Evolutionary conservation across 257 asterid genomes (phyloP), one percentile per base, ranked within the genome.

Genomic region (Solanum chiquidenum): DNA sequence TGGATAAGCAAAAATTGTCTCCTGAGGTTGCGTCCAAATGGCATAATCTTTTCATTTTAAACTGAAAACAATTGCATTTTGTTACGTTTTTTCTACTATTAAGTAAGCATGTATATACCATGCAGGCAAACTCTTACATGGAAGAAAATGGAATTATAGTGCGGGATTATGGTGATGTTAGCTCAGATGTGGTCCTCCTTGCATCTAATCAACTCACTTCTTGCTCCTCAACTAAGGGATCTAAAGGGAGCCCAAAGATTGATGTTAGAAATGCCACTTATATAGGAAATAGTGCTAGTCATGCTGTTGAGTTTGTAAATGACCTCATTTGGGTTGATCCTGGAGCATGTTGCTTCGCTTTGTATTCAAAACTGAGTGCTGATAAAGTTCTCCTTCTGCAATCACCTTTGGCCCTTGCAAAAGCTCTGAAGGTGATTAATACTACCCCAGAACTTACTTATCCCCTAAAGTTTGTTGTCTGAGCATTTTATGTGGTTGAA

Each of bases 351-450:
- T 93, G 96, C 92, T 94, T 93, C 88, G 95, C 96, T 44, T 89
- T 95, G 92, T 95, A 93, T 87, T 91, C 99, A 82, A 95, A 94
- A 90, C 92, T 95, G 90, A 95, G 89, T 79, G 86, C 52, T 55
- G 96, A 93, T 38, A 94, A 92, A 87, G 93, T 95, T 90, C 79
- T 95, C 88, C 91, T 91, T 89, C 98, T 90, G 91, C 89, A 93
- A 72, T 94, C 99, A 76, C 99, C 99, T 87, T 88, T 95, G 89
- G 96, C 98, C 83, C 98, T 97, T 88, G 93, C 99, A 31, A 97
- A 97, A 91, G 98, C 99, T 90, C 89, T 95, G 34, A 97, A 97
- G 98, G 99, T 97, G 84, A 79, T 25, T 79, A 9, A 79, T 27
- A 44, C 64, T 79, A 38, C 58, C 58, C 25, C 83, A 6, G 31